A percentile compares a stretch with the other conserved stretches of the same genome.
Conservation (phyloP, 148 eudicot genomes). For the Spergularia bocconei region DNA sequence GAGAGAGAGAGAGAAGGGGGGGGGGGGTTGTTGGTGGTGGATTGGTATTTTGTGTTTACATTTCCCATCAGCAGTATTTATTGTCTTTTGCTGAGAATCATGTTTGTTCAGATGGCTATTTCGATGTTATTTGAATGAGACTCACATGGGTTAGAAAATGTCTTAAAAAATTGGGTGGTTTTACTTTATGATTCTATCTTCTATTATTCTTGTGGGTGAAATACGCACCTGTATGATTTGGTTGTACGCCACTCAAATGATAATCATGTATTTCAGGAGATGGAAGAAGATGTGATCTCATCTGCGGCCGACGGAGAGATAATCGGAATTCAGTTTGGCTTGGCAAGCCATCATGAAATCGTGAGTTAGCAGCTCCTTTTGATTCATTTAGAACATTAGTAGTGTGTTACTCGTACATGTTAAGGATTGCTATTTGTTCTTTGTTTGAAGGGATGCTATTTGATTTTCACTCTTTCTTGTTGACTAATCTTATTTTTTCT, state of each 20-base stretch:
- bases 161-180: background rate
- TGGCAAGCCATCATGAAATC: conserved; percentile 65
- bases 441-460: background rate
- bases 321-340: conserved; percentile 48
- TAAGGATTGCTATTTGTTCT: no score
- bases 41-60: no score
- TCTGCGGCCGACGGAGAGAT: conserved; percentile 49
- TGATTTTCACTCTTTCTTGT: background rate
- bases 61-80: no score
- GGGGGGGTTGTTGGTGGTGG: no score
- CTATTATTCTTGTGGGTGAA: background rate
- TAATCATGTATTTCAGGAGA: conserved; percentile 19
- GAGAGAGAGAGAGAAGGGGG: no score
- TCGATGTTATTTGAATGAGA: no score
- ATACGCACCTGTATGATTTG: background rate
- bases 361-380: conserved; percentile 36
- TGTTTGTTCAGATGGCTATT: no score
- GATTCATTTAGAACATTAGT: background rate
- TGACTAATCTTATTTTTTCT: background rate
- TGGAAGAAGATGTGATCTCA: conserved; percentile 45
- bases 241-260: conserved; percentile 9
- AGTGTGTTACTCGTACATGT: conserved; percentile 1
- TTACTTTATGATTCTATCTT: background rate
- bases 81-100: no score
- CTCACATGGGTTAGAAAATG: no score